Conservation (phyloP, 371 early-diverging fungal genomes). For the Mucor velutinosus region DNA sequence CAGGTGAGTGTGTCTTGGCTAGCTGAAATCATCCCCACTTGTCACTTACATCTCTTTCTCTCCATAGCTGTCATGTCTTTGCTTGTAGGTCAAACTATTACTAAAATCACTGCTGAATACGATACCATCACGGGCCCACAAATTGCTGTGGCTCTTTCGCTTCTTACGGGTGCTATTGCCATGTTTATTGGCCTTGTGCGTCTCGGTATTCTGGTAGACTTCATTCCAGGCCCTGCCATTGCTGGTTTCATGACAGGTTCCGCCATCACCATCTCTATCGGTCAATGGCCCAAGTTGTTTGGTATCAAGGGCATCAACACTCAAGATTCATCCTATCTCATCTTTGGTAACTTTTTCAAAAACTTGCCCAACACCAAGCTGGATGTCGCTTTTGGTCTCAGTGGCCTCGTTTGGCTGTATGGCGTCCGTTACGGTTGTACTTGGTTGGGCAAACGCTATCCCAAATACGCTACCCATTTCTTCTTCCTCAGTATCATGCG, state of each 20-base stretch:
- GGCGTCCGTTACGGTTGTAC: constrained; percentile 46
- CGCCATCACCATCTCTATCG: constrained; percentile 77
- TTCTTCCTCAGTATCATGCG: constrained; percentile 60
- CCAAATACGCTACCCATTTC: constrained; percentile 39
- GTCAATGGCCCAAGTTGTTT: constrained; percentile 75
- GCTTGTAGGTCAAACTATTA: constrained; percentile 71
- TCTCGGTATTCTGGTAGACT: constrained; percentile 86
- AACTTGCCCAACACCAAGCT: constrained; percentile 48
- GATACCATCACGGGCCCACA: constrained; percentile 46
- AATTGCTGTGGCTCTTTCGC: constrained; percentile 60
- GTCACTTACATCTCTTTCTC: not conserved
- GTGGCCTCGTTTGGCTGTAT: constrained; percentile 51
- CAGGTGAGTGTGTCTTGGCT: constrained; percentile 41
- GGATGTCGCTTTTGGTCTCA: constrained; percentile 59
- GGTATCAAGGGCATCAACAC: constrained; percentile 72
- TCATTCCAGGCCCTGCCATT: constrained; percentile 78
- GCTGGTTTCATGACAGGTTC: constrained; percentile 81
- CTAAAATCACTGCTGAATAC: constrained; percentile 33
- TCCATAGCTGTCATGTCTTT: constrained; percentile 77
- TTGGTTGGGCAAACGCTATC: constrained; percentile 41
- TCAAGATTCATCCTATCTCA: constrained; percentile 58
- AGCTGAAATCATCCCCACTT: not conserved
- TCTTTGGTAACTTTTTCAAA: constrained; percentile 59
- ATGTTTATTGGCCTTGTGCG: constrained; percentile 75
- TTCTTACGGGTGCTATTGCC: constrained; percentile 65